Conservation (phyloP, 2,329 filamentous ascomycete species). For the Aspergillus melleus region DNA sequence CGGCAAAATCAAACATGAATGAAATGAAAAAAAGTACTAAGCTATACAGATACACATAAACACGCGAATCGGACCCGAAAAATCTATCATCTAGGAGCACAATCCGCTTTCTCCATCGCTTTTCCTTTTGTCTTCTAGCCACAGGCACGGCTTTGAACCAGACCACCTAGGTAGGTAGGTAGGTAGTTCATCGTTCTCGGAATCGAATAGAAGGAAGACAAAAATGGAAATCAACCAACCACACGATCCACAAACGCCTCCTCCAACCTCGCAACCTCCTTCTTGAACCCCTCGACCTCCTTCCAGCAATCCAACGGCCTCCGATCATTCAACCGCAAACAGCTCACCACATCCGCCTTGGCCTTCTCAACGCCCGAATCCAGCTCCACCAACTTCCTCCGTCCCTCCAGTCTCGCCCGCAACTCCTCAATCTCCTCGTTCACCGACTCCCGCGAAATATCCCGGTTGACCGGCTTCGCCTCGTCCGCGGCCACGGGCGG, state of each 20-base stretch:
- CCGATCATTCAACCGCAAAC: conserved; percentile 79
- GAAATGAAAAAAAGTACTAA: not conserved
- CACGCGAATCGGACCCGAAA: conserved; percentile 9
- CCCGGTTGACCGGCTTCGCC: conserved; percentile 36
- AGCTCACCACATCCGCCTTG: conserved; percentile 73
- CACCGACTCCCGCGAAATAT: conserved; percentile 54
- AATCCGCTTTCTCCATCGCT: conserved; percentile 6
- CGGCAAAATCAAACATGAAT: conserved; percentile 3
- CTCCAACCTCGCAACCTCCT: conserved; percentile 83
- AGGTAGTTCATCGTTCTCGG: too few species aligned
- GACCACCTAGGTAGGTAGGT: too few species aligned
- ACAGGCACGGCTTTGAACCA: too few species aligned
- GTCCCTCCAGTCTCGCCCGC: conserved; percentile 58
- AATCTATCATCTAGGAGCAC: conserved; percentile 15
- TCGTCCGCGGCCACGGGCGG: conserved; percentile 13
- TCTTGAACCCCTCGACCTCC: conserved; percentile 88
- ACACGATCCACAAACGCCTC: conserved; percentile 84
- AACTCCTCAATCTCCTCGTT: conserved; percentile 59
- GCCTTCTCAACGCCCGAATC: conserved; percentile 73
- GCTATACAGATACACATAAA: conserved; percentile 22
- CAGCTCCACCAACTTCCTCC: conserved; percentile 62
- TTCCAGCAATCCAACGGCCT: conserved; percentile 91
- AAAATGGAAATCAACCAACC: conserved; percentile 34
- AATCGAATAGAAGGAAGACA: too few species aligned
- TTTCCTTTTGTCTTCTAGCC: conserved; percentile 1